These are phyloP conservation scores for Spiraea crenata DNA, from an alignment of 331 rosid species.

Conservation along the genomic window DNA sequence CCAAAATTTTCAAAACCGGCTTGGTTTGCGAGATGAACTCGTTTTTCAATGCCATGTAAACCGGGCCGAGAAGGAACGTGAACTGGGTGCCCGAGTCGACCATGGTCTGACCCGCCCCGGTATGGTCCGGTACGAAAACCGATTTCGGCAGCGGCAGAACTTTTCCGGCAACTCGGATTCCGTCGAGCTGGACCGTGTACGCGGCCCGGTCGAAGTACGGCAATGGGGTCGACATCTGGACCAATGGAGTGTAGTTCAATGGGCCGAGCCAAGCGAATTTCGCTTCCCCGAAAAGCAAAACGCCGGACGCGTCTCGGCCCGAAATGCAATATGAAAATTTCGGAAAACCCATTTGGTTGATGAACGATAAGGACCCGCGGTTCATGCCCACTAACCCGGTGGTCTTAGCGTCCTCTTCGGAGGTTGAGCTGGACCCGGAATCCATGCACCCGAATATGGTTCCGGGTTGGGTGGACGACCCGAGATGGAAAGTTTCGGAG, in stretches of 20 bases:
- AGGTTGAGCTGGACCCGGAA: conserved; percentile 54
- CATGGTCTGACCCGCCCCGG: conserved; percentile 91
- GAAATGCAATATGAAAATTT: conserved; percentile 84
- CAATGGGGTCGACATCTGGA: conserved; percentile 42
- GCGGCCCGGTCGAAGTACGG: conserved; percentile 77
- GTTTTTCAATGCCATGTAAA: conserved; percentile 53
- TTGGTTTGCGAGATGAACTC: conserved; percentile 56
- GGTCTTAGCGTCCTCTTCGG: conserved; percentile 61
- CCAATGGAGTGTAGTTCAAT: conserved; percentile 58
- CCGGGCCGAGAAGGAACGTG: conserved; percentile 74
- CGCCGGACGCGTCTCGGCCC: conserved; percentile 47
- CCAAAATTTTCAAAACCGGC: conserved; percentile 26
- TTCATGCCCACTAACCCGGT: conserved; percentile 81
- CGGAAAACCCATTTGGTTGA: conserved; percentile 52
- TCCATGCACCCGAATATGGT: conserved; percentile 74
- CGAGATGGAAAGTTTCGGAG: conserved; percentile 48
- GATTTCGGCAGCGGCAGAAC: conserved; percentile 49
- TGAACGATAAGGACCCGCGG: conserved; percentile 64
- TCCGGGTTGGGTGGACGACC: conserved; percentile 26
- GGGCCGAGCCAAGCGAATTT: conserved; percentile 46
- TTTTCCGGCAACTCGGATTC: conserved; percentile 51
- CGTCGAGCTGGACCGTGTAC: conserved; percentile 68
- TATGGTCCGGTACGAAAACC: conserved; percentile 58
- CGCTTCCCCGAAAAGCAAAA: conserved; percentile 57
- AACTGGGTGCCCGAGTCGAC: conserved; percentile 88